A percentile compares a stretch with the other conserved stretches of the same genome.
phyloP scores from a whole-genome alignment of 148 eudicot species.

The Rhododendron henanense region DNA sequence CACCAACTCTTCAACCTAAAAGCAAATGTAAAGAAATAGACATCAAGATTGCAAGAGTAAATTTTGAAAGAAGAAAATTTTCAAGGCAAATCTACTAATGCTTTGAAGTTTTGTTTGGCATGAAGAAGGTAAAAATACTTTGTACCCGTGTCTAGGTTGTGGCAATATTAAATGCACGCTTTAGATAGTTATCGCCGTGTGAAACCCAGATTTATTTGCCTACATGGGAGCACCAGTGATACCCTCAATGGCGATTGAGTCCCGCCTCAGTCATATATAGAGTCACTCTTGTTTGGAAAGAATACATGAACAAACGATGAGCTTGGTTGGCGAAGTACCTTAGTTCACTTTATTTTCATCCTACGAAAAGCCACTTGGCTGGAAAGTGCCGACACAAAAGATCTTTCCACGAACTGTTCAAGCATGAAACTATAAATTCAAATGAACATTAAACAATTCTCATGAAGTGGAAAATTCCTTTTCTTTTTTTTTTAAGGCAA shows the following conservation, averaged over 20 bases:
- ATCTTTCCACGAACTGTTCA: too few species aligned
- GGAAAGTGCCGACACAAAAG: too few species aligned
- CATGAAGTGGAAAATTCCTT: too few species aligned
- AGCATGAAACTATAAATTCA: too few species aligned
- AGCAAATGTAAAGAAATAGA: background rate
- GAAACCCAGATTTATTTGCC: conserved; percentile 77
- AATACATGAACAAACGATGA: too few species aligned
- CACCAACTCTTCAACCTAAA: background rate
- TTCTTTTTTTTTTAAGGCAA: too few species aligned
- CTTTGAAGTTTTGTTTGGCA: background rate
- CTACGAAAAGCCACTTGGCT: too few species aligned
- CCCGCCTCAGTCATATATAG: conserved; percentile 52
- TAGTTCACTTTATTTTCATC: too few species aligned
- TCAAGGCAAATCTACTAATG: background rate
- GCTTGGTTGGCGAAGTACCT: too few species aligned
- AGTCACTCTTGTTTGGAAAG: conserved; percentile 45
- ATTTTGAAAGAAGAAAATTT: background rate
- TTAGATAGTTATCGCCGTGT: conserved; percentile 75
- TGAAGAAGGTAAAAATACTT: background rate
- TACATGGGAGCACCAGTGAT: conserved; percentile 42
- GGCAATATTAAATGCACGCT: conserved; percentile 89
- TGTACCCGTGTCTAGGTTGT: conserved; percentile 79
- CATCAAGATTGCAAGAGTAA: background rate
- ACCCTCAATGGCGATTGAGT: conserved; percentile 52
- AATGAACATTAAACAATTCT: too few species aligned